These are phyloP conservation scores for Fusarium sp. DNA, from an alignment of 2,329 filamentous ascomycete genomes.

Conservation along the genomic window DNA sequence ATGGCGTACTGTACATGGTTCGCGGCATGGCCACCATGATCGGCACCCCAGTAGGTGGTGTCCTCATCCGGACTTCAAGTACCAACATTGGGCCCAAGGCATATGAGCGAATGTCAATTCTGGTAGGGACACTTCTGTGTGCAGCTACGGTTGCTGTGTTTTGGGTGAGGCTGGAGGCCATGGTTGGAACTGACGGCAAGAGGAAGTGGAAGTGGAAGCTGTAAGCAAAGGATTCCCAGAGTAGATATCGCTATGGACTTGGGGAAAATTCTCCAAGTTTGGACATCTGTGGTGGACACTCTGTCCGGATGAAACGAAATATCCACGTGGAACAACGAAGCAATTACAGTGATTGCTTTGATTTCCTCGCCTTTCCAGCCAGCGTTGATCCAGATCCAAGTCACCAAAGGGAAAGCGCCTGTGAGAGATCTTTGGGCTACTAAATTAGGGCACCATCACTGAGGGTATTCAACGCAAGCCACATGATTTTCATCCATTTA, in stretches of 20 bases:
- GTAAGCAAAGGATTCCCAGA: neutral
- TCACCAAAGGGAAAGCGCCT: neutral
- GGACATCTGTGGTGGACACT: neutral
- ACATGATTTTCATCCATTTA: neutral
- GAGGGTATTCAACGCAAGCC: neutral
- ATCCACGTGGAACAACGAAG: neutral
- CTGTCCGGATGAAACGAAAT: neutral
- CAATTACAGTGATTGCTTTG: neutral
- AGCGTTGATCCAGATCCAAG: neutral
- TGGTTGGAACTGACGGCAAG: conserved; percentile 6
- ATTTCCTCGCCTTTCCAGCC: neutral
- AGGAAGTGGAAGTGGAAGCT: conserved; percentile 8
- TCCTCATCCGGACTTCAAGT: neutral
- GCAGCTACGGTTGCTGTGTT: neutral
- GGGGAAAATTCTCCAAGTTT: neutral
- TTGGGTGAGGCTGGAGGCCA: conserved; percentile 10
- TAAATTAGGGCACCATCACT: neutral
- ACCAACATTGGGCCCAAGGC: neutral
- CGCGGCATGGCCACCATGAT: neutral
- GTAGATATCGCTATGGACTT: neutral
- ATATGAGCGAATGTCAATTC: neutral
- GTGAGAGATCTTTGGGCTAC: neutral
- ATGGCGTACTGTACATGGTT: neutral
- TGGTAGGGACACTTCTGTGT: neutral
- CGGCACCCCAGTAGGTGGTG: neutral